phyloP scores from a whole-genome alignment of 164 flowering plant genomes.

The Cinnamomum micranthum region DNA sequence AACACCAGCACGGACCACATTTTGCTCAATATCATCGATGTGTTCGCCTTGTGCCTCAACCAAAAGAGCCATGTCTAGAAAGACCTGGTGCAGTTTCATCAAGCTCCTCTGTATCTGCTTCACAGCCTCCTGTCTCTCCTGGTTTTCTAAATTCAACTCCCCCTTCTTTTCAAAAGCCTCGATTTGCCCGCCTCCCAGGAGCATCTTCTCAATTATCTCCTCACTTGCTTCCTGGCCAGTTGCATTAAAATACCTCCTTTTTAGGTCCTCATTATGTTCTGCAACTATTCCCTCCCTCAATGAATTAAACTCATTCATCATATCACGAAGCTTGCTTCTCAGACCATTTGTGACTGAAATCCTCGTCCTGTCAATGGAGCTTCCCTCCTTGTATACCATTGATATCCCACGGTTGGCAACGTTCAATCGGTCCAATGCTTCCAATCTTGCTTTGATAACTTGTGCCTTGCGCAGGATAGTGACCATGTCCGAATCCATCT shows the following conservation, averaged over 20 bases:
- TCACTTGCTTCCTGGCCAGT: constrained; percentile 49
- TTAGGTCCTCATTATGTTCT: constrained; percentile 54
- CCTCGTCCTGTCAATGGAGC: constrained; percentile 57
- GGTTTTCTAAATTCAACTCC: constrained; percentile 33
- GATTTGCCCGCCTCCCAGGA: constrained; percentile 27
- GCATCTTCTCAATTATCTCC: constrained; percentile 44
- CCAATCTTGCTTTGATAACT: constrained; percentile 46
- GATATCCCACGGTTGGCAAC: constrained; percentile 32
- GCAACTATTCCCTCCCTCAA: constrained; percentile 47
- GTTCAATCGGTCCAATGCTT: constrained; percentile 52
- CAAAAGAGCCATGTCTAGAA: constrained; percentile 82
- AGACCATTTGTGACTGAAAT: constrained; percentile 55
- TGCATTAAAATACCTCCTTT: constrained; percentile 45
- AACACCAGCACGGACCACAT: constrained; percentile 46
- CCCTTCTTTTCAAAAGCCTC: constrained; percentile 29
- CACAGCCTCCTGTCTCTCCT: constrained; percentile 63
- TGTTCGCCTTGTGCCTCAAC: constrained; percentile 69
- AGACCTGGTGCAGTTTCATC: constrained; percentile 67
- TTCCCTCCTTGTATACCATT: constrained; percentile 38
- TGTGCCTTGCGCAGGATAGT: constrained; percentile 60
- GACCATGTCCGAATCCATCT: constrained; percentile 65
- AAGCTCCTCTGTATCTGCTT: constrained; percentile 65
- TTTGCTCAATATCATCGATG: constrained; percentile 60
- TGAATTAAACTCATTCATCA: constrained; percentile 57
- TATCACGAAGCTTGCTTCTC: constrained; percentile 49